Percentiles rank a stretch among this genome's conserved stretches.
These are phyloP conservation scores for Fraxinus sp. DNA, from an alignment of 305 asterid species.

Conservation along the genomic window DNA sequence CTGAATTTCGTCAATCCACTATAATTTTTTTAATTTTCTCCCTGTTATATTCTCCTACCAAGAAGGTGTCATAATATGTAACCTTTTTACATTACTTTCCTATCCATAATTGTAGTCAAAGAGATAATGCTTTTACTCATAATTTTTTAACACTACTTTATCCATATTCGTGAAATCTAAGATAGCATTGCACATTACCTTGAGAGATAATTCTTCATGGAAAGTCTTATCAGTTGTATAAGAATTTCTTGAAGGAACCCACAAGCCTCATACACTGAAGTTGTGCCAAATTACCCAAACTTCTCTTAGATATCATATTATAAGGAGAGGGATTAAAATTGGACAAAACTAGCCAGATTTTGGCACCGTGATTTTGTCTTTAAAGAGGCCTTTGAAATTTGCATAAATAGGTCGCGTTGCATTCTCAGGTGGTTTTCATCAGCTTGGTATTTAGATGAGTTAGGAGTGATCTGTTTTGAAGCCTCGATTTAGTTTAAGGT, in stretches of 20 bases:
- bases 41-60: constrained; percentile 13
- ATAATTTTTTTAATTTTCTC: background rate
- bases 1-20: background rate
- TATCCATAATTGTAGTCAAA: background rate
- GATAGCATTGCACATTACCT: background rate
- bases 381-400: background rate
- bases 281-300: background rate
- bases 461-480: background rate
- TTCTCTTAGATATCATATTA: background rate
- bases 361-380: background rate
- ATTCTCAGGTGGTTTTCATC: constrained; percentile 1
- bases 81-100: background rate
- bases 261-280: background rate
- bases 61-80: background rate
- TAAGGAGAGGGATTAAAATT: background rate
- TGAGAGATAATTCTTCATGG: background rate
- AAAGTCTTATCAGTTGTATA: background rate
- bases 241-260: background rate
- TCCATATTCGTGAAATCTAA: background rate
- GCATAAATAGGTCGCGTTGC: background rate
- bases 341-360: background rate
- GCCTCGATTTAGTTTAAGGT: background rate
- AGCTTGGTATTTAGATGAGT: background rate
- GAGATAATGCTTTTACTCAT: background rate
- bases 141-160: background rate